A percentile compares a stretch with the other conserved stretches of the same genome.
Conservation (phyloP, 2,329 filamentous ascomycete species). For the Fulvia fulva region DNA sequence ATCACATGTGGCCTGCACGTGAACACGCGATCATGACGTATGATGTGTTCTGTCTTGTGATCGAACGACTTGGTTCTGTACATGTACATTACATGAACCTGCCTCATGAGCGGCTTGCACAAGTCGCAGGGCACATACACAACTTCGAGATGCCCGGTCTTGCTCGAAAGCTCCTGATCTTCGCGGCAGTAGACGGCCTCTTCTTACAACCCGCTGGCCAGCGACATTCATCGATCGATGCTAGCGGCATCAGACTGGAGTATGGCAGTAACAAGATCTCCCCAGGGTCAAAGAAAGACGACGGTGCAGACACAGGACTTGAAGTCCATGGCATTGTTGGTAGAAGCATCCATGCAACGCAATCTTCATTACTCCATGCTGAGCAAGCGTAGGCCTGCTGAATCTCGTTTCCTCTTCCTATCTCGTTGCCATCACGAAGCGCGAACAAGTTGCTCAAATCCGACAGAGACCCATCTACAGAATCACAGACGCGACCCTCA, state of each 20-base stretch:
- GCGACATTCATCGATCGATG: conserved; percentile 35
- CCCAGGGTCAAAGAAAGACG: conserved; percentile 37
- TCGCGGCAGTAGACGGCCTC: conserved; percentile 74
- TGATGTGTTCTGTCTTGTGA: background rate
- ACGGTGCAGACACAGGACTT: conserved; percentile 39
- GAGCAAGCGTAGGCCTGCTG: conserved; percentile 64
- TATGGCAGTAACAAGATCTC: conserved; percentile 51
- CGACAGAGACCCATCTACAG: conserved; percentile 79
- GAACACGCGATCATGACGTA: background rate
- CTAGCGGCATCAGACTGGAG: conserved; percentile 11
- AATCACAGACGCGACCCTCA: conserved; percentile 84
- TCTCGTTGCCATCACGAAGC: conserved; percentile 78
- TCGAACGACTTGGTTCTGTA: background rate
- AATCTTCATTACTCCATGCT: conserved; percentile 2
- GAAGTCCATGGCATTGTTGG: conserved; percentile 55
- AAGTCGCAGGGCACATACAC: background rate
- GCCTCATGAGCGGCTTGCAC: background rate
- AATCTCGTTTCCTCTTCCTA: conserved; percentile 77
- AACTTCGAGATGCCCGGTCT: conserved; percentile 62
- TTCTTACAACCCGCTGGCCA: conserved; percentile 68
- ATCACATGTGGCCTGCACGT: too few relatives aligned
- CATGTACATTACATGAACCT: background rate
- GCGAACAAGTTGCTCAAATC: conserved; percentile 84
- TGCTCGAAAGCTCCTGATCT: conserved; percentile 72
- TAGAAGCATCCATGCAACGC: conserved; percentile 32